phyloP scores from a whole-genome alignment of 2,329 filamentous ascomycete species.

The Trichoderma simmonsii region DNA sequence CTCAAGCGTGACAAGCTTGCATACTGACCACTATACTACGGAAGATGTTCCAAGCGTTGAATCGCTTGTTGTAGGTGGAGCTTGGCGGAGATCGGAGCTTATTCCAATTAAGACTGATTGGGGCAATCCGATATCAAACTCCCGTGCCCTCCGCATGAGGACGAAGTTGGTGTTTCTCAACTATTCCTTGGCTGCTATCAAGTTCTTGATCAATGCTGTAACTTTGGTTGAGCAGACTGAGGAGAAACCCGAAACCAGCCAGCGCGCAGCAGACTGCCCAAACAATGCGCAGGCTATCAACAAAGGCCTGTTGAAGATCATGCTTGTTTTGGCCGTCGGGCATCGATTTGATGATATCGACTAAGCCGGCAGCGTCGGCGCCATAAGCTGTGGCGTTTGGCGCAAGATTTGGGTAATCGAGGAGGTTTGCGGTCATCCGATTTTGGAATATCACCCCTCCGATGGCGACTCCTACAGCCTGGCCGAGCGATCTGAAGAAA shows the following conservation, averaged over 20 bases:
- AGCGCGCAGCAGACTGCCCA: neutral
- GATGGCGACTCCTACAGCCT: neutral
- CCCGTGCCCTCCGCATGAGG: neutral
- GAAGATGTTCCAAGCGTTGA: conserved; percentile 2
- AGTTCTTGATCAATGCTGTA: neutral
- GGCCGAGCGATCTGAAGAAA: neutral
- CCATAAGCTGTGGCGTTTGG: neutral
- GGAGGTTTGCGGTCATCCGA: neutral
- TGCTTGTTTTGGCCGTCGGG: neutral
- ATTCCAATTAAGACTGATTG: neutral
- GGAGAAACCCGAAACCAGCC: neutral
- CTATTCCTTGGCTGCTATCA: neutral
- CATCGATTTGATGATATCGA: neutral
- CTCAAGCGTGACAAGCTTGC: conserved; percentile 18
- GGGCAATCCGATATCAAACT: neutral
- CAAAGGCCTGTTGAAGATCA: neutral
- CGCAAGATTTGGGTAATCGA: neutral
- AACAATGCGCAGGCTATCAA: neutral
- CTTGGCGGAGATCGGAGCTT: neutral
- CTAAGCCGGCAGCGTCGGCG: neutral
- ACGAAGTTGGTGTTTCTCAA: neutral
- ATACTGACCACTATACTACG: conserved; percentile 18
- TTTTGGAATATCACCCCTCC: neutral
- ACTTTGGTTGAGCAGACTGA: neutral
- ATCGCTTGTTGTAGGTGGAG: conserved; percentile 8